phyloP scores from a whole-genome alignment of 768 basidiomycete genomes.

The Fistulinella prunicolor region DNA sequence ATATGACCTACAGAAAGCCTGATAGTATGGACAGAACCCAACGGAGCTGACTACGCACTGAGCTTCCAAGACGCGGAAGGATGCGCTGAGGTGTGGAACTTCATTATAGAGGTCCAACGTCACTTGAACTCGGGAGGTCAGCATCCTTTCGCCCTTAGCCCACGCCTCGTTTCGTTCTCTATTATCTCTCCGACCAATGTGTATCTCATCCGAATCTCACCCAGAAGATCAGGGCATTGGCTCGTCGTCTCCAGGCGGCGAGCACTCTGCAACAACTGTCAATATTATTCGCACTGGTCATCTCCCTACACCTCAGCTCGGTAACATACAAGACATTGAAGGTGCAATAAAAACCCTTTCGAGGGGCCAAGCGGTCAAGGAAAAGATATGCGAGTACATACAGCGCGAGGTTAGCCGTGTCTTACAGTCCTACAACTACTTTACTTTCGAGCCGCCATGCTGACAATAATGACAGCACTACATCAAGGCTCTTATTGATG shows the following conservation, averaged over 20 bases:
- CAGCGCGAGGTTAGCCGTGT: slow-evolving; percentile 66
- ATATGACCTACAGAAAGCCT: slow-evolving; percentile 69
- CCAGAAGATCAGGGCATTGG: slow-evolving; percentile 47
- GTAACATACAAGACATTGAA: slow-evolving; percentile 78
- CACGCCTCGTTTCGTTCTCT: slow-evolving; percentile 6
- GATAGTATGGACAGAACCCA: slow-evolving; percentile 98
- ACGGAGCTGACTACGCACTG: slow-evolving; percentile 91
- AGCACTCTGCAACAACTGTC: slow-evolving; percentile 56
- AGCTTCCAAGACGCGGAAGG: slow-evolving; percentile 97
- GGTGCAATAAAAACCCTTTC: slow-evolving; percentile 70
- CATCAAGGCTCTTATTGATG: slow-evolving; percentile 79
- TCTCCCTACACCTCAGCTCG: slow-evolving; percentile 72
- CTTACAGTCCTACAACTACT: neutral
- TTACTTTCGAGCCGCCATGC: neutral
- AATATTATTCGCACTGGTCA: slow-evolving; percentile 69
- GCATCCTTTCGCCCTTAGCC: slow-evolving; percentile 30
- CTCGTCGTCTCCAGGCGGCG: slow-evolving; percentile 65
- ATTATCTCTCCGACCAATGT: slow-evolving; percentile 15
- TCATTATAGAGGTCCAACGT: slow-evolving; percentile 87
- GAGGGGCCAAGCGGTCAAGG: slow-evolving; percentile 69
- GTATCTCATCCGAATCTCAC: slow-evolving; percentile 13
- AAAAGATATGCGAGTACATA: slow-evolving; percentile 88
- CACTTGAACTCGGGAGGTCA: slow-evolving; percentile 69
- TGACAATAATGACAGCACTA: slow-evolving; percentile 58
- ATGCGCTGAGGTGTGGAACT: slow-evolving; percentile 96